phyloP scores from a whole-genome alignment of 1,284 basidiomycete species.

The Pseudozyma sp. region DNA sequence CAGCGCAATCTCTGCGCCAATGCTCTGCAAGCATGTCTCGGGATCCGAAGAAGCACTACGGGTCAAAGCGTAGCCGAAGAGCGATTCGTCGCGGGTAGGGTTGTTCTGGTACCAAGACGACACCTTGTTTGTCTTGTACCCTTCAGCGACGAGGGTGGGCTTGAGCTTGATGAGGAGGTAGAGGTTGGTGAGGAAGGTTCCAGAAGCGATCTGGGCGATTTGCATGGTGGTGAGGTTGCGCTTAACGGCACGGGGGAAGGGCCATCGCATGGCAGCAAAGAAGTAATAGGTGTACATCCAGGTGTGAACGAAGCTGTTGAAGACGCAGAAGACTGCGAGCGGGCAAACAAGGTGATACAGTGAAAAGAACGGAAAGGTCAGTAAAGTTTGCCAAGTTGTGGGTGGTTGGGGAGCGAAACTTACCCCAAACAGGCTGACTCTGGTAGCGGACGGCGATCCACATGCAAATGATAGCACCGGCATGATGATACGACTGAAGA shows the following conservation, averaged over 20 bases:
- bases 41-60: constrained; percentile 32
- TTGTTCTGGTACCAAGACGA: constrained; percentile 14
- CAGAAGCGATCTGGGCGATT: constrained; percentile 60
- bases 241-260: constrained; percentile 60
- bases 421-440: constrained; percentile 58
- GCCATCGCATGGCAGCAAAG: constrained; percentile 56
- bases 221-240: constrained; percentile 63
- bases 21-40: constrained; percentile 50
- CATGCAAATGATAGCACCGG: constrained; percentile 68
- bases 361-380: constrained; percentile 1
- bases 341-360: background rate
- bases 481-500: constrained; percentile 65
- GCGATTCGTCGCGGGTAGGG: constrained; percentile 4
- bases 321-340: constrained; percentile 55
- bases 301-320: constrained; percentile 65
- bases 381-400: background rate
- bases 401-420: background rate
- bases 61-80: constrained; percentile 33
- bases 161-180: constrained; percentile 50
- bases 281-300: constrained; percentile 64
- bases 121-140: constrained; percentile 24
- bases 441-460: constrained; percentile 67
- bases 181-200: constrained; percentile 60
- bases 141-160: constrained; percentile 27
- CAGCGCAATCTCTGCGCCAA: constrained; percentile 55